A percentile compares a stretch with the other conserved stretches of the same genome.
phyloP scores from a whole-genome alignment of 1,284 basidiomycete species.

The Uromyces viciae-fabae region DNA sequence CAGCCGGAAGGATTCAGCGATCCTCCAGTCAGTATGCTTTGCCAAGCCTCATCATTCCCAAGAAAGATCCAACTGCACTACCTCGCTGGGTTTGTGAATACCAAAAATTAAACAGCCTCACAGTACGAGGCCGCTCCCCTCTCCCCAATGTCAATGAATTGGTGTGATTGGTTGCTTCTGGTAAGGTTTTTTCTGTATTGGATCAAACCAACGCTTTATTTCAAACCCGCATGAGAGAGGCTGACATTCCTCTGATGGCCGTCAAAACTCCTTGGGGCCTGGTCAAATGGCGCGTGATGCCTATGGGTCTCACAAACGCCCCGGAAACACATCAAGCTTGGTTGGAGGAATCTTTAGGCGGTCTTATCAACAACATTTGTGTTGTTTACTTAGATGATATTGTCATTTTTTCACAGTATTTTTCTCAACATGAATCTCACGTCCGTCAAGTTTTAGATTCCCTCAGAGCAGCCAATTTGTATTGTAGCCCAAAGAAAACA shows the following conservation, averaged over 20 bases:
- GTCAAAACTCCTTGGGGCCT: constrained; percentile 56
- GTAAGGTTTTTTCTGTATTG: background rate
- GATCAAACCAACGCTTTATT: constrained; percentile 57
- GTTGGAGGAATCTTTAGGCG: constrained; percentile 44
- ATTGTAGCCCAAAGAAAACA: background rate
- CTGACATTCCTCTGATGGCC: constrained; percentile 54
- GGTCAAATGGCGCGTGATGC: constrained; percentile 57
- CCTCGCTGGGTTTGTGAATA: background rate
- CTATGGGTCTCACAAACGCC: constrained; percentile 57
- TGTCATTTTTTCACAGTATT: background rate
- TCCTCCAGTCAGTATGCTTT: constrained; percentile 1
- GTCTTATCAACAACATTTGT: constrained; percentile 50
- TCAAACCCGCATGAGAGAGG: constrained; percentile 56
- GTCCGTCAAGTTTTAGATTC: background rate
- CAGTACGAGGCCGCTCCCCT: background rate
- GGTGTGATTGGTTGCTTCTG: background rate
- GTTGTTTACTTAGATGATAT: constrained; percentile 49
- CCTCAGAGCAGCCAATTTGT: background rate
- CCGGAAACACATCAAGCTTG: constrained; percentile 50
- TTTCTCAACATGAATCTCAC: background rate
- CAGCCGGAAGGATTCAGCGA: background rate
- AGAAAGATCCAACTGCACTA: background rate
- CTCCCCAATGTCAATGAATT: background rate
- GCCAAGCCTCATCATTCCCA: constrained; percentile 2
- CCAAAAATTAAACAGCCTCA: background rate